Conservation (phyloP, 225 moss, liverwort and hornwort species). For the Climacium dendroides region DNA sequence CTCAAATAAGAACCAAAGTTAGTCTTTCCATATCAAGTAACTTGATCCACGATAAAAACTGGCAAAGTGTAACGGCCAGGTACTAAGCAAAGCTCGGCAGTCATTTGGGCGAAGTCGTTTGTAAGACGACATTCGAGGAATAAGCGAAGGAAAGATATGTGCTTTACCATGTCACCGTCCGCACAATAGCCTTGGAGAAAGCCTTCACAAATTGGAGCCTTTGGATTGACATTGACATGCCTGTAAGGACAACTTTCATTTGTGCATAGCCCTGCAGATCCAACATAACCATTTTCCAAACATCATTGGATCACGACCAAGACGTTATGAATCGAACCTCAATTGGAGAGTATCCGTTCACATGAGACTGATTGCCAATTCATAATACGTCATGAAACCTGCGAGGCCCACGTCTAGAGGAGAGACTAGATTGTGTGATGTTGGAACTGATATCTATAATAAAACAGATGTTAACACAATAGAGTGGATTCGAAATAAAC, state of each 20-base stretch:
- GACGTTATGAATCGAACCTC: background rate
- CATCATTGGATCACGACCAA: background rate
- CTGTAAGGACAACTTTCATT: conserved; percentile 87
- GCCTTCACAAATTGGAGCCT: conserved; percentile 80
- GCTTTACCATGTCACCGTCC: conserved; percentile 79
- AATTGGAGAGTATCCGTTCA: background rate
- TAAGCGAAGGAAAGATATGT: background rate
- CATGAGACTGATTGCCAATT: background rate
- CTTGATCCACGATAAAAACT: background rate
- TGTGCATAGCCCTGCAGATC: conserved; percentile 75
- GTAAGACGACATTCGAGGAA: background rate
- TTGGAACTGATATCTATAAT: background rate
- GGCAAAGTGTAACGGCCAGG: background rate
- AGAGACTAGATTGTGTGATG: background rate
- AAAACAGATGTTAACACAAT: background rate
- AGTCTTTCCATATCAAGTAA: background rate
- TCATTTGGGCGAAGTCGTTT: background rate
- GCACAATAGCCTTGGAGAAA: conserved; percentile 95
- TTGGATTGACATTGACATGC: conserved; percentile 87
- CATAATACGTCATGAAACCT: background rate
- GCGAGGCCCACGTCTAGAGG: background rate
- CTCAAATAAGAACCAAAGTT: conserved; percentile 1
- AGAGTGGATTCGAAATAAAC: background rate
- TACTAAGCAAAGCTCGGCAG: background rate
- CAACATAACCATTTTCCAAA: conserved; percentile 5